Conservation (phyloP, 2,329 filamentous ascomycete species). For the Ophiosphaerella korrae region DNA sequence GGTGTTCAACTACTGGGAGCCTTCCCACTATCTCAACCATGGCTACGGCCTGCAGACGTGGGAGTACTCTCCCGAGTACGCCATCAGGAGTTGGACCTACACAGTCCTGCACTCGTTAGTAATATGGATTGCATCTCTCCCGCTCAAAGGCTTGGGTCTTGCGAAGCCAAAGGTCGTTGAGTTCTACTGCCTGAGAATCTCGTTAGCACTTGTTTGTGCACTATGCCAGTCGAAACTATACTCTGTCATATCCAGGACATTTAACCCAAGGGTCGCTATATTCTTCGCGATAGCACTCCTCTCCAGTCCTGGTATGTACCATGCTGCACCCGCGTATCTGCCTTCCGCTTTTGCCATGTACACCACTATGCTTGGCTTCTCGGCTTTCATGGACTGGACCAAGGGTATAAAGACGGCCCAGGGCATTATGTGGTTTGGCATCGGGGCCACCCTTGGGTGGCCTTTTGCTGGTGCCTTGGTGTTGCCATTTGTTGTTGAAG, state of each 20-base stretch:
- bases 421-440: slow-evolving; percentile 89
- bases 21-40: slow-evolving; percentile 90
- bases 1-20: slow-evolving; percentile 99
- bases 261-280: slow-evolving; percentile 83
- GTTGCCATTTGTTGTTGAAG: slow-evolving; percentile 80
- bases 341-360: slow-evolving; percentile 99
- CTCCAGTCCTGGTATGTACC: slow-evolving; percentile 89
- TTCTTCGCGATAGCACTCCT: slow-evolving; percentile 70
- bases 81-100: slow-evolving; percentile 95
- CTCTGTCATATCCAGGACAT: slow-evolving; percentile 72
- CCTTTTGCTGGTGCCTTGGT: slow-evolving; percentile 87
- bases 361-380: slow-evolving; percentile 80
- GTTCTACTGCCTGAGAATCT: slow-evolving; percentile 84
- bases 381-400: slow-evolving; percentile 89
- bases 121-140: slow-evolving; percentile 68
- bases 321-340: slow-evolving; percentile 83
- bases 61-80: slow-evolving; percentile 96
- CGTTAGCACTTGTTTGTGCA: slow-evolving; percentile 77
- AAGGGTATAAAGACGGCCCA: slow-evolving; percentile 77
- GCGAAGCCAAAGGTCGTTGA: slow-evolving; percentile 59
- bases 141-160: slow-evolving; percentile 35
- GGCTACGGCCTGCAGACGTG: slow-evolving; percentile 95
- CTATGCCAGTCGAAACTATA: slow-evolving; percentile 82
- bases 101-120: slow-evolving; percentile 76
- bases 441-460: slow-evolving; percentile 88